Evolutionary conservation across 768 basidiomycete species (phyloP).

Genomic region (Botryobasidium botryosum): DNA sequence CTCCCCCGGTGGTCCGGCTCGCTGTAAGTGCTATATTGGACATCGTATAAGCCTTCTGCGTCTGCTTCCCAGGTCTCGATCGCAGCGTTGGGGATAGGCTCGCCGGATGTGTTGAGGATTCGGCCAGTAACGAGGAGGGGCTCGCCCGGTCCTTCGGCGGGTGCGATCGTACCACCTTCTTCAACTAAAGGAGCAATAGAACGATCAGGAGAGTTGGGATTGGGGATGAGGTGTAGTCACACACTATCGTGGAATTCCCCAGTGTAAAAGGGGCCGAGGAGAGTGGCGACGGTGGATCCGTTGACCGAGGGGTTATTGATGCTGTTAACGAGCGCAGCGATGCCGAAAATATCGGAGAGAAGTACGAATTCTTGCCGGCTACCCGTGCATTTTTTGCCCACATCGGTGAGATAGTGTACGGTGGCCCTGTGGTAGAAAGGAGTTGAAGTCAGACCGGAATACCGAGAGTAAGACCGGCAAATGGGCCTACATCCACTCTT

Average conservation of each 20-base stretch:
- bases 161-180: constrained; percentile 58
- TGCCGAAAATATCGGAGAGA: constrained; percentile 65
- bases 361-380: constrained; percentile 60
- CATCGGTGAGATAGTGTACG: constrained; percentile 59
- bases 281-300: constrained; percentile 52
- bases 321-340: constrained; percentile 59
- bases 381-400: constrained; percentile 55
- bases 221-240: no score
- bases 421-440: no score
- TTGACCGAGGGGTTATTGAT: constrained; percentile 50
- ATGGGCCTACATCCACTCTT: constrained; percentile 82
- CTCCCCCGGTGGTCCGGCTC: constrained; percentile 61
- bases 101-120: constrained; percentile 43
- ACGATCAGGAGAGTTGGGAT: no score
- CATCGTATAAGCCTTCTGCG: constrained; percentile 24
- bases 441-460: no score
- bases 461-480: no score
- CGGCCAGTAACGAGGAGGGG: constrained; percentile 69
- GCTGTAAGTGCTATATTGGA: constrained; percentile 36
- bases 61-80: constrained; percentile 85
- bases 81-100: constrained; percentile 43
- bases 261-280: constrained; percentile 72
- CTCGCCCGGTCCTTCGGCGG: constrained; percentile 75
- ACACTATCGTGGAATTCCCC: constrained; percentile 56
- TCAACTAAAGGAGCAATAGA: constrained; percentile 37